Base-by-base conservation (phyloP, 129 eudicot genomes). In the Centrapalus pauciflorus region DNA sequence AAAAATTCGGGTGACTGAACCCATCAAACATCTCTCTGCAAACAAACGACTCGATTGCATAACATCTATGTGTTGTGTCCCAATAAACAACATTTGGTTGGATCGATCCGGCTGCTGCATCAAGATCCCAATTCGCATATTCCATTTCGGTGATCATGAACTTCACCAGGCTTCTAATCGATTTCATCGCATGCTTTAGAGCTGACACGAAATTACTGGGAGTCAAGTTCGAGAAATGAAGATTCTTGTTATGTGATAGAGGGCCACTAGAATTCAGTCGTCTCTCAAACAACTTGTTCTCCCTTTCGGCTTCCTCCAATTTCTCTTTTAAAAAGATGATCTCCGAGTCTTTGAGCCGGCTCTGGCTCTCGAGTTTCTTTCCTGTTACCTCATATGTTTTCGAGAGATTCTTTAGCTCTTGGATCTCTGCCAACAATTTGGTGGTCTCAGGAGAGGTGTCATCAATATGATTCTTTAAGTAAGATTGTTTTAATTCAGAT, bases 81-180 rank as follows among this genome's bases (percentile, higher is more conserved):
- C 83, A 74, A 67, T 77, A 93, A 17, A 64, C 74, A 49, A 76
- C 86, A 21, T 76, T 77, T 0, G 99, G 95, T 45, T 86, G 83
- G 34, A 94, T 89, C 23, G 83, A 60, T 52, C 43, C 64, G 0
- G 77, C 92, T 1, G 95, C 99, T 0, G 82, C 80, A 20, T 79
- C 85, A 19, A 94, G 52, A 76, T 94, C 85, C 99, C 99, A 94
- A 32, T 78, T 87, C 0, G 88, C 90, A n/a, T 75, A 80, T 45
- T 80, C 88, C 95, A 94, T 89, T 76, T 94, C 93, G 0, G 67
- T 58, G 25, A 80, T 74, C 80, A 86, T 75, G 46, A 84, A 24
- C 67, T 74, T 63, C 35, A 86, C 95, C 17, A 86, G 85, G 55
- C 60, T 76, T 65, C 83, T 60, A 40, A 86, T 71, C 8, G 96